A percentile compares a stretch with the other conserved stretches of the same genome.
These are phyloP conservation scores for Solanum phureja DNA, from an alignment of 257 asterid genomes.

Conservation along the genomic window DNA sequence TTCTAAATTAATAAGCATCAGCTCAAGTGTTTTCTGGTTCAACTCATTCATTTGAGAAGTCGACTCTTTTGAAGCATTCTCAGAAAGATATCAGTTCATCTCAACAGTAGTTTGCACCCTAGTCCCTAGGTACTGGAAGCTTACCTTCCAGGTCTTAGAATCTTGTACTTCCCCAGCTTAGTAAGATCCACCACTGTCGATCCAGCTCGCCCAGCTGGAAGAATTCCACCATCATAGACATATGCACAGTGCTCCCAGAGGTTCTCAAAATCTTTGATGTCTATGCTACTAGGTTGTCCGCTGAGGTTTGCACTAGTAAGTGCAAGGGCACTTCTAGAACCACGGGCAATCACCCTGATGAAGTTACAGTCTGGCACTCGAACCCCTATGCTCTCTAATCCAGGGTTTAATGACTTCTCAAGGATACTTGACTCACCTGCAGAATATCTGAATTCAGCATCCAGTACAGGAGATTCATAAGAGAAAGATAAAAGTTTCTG, in stretches of 20 bases:
- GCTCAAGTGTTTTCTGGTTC: background rate
- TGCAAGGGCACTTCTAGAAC: slow-evolving; percentile 73
- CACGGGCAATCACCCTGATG: slow-evolving; percentile 60
- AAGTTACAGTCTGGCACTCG: slow-evolving; percentile 67
- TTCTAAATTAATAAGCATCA: background rate
- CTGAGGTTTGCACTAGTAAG: slow-evolving; percentile 93
- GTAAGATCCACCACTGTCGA: slow-evolving; percentile 84
- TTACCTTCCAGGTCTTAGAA: slow-evolving; percentile 85
- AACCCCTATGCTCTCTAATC: slow-evolving; percentile 74
- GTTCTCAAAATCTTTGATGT: slow-evolving; percentile 61
- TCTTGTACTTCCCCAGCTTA: slow-evolving; percentile 55
- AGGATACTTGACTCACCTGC: slow-evolving; percentile 76
- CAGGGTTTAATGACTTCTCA: slow-evolving; percentile 77
- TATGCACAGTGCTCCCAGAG: slow-evolving; percentile 74
- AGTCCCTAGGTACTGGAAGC: background rate
- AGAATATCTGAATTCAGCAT: background rate
- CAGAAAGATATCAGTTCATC: background rate
- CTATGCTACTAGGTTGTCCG: slow-evolving; percentile 73
- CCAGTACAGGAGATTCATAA: background rate
- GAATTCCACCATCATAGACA: slow-evolving; percentile 66
- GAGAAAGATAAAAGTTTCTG: background rate
- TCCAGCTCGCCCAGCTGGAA: slow-evolving; percentile 87
- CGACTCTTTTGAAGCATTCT: background rate
- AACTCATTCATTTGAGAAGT: background rate
- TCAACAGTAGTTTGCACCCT: background rate